Conservation (phyloP, 2,329 filamentous ascomycete species). For the Aspergillus glaucus region DNA sequence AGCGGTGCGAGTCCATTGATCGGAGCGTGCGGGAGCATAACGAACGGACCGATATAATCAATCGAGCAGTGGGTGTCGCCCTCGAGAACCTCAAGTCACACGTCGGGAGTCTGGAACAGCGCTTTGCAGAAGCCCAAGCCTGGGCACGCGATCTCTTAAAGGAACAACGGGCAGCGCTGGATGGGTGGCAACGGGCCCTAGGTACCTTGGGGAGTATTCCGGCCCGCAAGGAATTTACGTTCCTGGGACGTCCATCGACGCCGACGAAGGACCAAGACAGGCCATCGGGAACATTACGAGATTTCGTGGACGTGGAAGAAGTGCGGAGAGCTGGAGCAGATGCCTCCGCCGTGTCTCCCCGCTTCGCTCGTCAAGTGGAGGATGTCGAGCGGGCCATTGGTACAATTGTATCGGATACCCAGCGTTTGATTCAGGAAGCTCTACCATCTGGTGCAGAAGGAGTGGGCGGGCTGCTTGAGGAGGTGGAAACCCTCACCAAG, state of each 20-base stretch:
- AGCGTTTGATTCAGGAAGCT: constrained; percentile 31
- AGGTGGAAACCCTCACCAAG: constrained; percentile 77
- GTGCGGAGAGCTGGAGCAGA: constrained; percentile 66
- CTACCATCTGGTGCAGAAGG: constrained; percentile 56
- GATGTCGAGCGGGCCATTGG: constrained; percentile 57
- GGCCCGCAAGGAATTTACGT: constrained; percentile 39
- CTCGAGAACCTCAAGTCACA: constrained; percentile 62
- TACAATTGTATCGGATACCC: constrained; percentile 53
- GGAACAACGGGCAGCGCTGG: constrained; percentile 39
- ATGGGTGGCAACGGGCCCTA: constrained; percentile 37
- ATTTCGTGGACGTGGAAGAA: constrained; percentile 69
- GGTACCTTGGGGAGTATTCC: constrained; percentile 35
- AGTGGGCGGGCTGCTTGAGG: constrained; percentile 64
- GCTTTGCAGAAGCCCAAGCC: constrained; percentile 40
- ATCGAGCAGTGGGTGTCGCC: constrained; percentile 74
- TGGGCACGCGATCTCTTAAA: constrained; percentile 42
- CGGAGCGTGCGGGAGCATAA: constrained; percentile 52
- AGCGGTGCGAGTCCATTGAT: constrained; percentile 63
- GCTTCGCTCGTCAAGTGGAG: constrained; percentile 54
- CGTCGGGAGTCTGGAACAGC: constrained; percentile 39
- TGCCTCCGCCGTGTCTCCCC: constrained; percentile 52
- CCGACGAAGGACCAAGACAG: constrained; percentile 39
- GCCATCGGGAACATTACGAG: constrained; percentile 57
- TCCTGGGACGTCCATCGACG: constrained; percentile 34
- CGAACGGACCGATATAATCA: constrained; percentile 48